Evolutionary conservation across 2,329 filamentous ascomycete genomes (phyloP), one percentile per base, ranked within the genome.

Genomic region (Grosmannia penicillata): DNA sequence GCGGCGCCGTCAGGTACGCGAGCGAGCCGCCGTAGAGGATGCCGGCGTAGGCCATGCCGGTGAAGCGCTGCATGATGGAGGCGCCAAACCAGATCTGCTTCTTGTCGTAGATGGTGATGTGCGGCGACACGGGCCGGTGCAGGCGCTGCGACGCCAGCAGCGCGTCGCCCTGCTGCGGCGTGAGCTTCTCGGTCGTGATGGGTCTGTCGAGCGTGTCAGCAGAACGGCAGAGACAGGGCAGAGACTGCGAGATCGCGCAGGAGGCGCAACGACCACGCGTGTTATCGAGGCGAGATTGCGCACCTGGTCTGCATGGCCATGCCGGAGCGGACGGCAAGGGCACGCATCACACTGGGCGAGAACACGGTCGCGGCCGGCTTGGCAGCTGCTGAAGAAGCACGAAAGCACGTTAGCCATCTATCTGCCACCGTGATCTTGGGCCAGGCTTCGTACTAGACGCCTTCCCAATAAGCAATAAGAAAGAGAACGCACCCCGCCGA

Each of bases 11-110:
- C 44, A 94, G 78, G 69, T 95, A 95, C 39, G 79, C 74, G 48
- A 76, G 60, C 46, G 81, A 77, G 66, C 84, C 94, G 56, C 75
- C 59, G 70, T 95, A 95, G 46, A 93, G 69, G 36, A 66, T 61
- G 47, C 79, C 82, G 43, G 77, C 78, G 48, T 93, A 70, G 43
- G 69, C 59, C 54, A 70, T 62, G 52, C 84, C 87, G n/a, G 84
- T 89, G 63, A 94, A 75, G 53, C 87, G 85, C 66, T 86, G 82
- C 61, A 83, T 70, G 48, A 70, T 68, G 41, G 67, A 75, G 50
- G 76, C 78, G 49, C 70, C 69, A 59, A 83, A 78, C 79, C 78
- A 94, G 51, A 84, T 91, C 63, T 95, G 82, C 60, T 84, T 76
- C 43, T 80, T 73, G 58, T 75, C 72, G 76, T 95, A 95, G 72